Base-by-base conservation (phyloP, 768 basidiomycete genomes). In the Serendipita indica region DNA sequence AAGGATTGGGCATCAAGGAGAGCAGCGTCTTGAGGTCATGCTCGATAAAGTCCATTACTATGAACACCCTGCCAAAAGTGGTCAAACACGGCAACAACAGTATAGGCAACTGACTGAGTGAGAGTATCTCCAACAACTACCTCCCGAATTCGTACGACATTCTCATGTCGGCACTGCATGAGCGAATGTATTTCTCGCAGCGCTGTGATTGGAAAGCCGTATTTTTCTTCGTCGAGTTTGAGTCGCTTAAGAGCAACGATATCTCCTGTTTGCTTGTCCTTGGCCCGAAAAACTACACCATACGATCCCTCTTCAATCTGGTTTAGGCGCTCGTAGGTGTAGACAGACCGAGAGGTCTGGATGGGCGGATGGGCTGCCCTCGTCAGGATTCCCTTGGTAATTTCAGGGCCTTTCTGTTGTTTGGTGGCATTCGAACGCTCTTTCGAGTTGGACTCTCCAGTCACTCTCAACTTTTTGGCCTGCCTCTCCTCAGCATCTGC, bases 31-130 rank as follows among this genome's bases (percentile, higher is more conserved):
- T 99, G 69, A 99, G 84, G 70, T 99, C 96, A 70, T 99, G 96
- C 71, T 99, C 96, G 68, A 99, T 94, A 68, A 99, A 99, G 69
- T 96, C 92, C 93, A 96, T 96, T 33, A 98, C 96, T 63, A 99
- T 93, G 70, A 93, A 99, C 41, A 98, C 90, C 74, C 96, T 97
- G 58, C 5, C 6, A 32, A 18, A 28, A 7, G 22, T 41, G 4
- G 30, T 10, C 25, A 30, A 12, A 7, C 10, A 7, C n/a, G 14
- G 25, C 34, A 3, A 57, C 33, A 49, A 12, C 18, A 16, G 20
- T 13, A 62, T 58, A 62, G 64, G 64, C 65, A 60, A 87, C 94
- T 77, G 73, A 98, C 96, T 99, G 94, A 61, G 96, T 98, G 69
- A 99, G 73, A 1, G 96, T 99, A 67, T 98, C 93, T 33, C 96